These are phyloP conservation scores for Candida ponderosae DNA, from an alignment of 805 yeast genomes.

Conservation along the genomic window DNA sequence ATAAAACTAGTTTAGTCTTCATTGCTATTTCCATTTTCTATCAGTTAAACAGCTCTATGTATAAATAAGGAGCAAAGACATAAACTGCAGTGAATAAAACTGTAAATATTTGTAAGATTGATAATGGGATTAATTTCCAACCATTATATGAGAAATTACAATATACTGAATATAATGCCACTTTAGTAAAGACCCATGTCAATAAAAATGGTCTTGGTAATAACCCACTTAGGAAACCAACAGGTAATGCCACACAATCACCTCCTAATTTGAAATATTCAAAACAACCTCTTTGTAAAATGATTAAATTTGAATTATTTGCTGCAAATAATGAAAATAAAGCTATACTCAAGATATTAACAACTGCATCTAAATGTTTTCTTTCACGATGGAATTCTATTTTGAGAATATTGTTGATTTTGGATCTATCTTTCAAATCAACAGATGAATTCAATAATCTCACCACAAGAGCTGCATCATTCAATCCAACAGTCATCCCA, in stretches of 20 bases:
- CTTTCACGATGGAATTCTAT: conserved; percentile 68
- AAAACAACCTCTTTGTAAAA: conserved; percentile 86
- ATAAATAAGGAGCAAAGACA: conserved; percentile 75
- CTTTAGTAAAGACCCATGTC: conserved; percentile 82
- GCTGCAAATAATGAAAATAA: conserved; percentile 89
- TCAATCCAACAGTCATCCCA: conserved; percentile 96
- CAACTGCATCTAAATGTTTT: conserved; percentile 72
- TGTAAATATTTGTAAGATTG: conserved; percentile 60
- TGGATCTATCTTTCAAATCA: conserved; percentile 25
- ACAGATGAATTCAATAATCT: conserved; percentile 52
- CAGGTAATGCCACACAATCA: conserved; percentile 67
- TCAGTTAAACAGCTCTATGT: conserved; percentile 38
- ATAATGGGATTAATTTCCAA: conserved; percentile 55
- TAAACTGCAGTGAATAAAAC: conserved; percentile 65
- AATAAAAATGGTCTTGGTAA: conserved; percentile 66
- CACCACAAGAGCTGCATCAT: conserved; percentile 69
- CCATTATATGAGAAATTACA: conserved; percentile 65
- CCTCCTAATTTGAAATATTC: conserved; percentile 83
- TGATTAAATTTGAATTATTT: conserved; percentile 50
- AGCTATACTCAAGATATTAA: conserved; percentile 87
- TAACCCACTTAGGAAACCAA: conserved; percentile 76
- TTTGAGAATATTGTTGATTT: conserved; percentile 46
- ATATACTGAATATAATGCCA: conserved; percentile 78
- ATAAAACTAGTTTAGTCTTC: no score
- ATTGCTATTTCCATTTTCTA: no score